These are phyloP conservation scores for Ophiostoma quercus DNA, from an alignment of 2,329 filamentous ascomycete genomes.

Conservation along the genomic window DNA sequence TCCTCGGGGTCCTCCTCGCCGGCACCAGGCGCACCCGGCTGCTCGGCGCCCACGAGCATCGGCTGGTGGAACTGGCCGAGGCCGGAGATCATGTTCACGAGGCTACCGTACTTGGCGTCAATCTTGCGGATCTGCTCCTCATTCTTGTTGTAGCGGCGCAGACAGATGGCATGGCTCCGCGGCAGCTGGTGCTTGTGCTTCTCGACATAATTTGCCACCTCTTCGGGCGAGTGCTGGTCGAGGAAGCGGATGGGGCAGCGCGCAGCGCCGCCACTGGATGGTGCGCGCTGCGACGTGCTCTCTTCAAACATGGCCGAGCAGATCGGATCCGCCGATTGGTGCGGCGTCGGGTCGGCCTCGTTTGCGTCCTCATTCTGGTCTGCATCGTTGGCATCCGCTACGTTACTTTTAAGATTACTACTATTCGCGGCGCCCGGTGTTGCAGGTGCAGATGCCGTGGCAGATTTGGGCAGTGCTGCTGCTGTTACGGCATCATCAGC, in stretches of 20 bases:
- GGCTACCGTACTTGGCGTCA: conserved; percentile 87
- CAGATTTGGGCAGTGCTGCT: too few species aligned
- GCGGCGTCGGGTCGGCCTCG: conserved; percentile 40
- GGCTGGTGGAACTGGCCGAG: conserved; percentile 82
- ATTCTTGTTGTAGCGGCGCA: conserved; percentile 82
- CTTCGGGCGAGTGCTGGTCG: conserved; percentile 86
- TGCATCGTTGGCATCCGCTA: neutral
- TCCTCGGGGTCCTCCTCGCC: conserved; percentile 11
- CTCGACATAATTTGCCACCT: conserved; percentile 89
- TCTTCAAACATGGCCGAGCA: conserved; percentile 61
- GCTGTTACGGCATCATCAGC: conserved; percentile 24
- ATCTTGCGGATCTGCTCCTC: conserved; percentile 79
- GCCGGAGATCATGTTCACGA: conserved; percentile 91
- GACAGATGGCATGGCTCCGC: conserved; percentile 86
- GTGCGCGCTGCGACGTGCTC: conserved; percentile 48
- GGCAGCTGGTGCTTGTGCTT: conserved; percentile 93
- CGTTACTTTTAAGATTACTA: conserved; percentile 10
- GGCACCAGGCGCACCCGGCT: conserved; percentile 27
- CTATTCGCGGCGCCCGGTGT: conserved; percentile 21
- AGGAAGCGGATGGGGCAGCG: conserved; percentile 89
- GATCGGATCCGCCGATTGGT: conserved; percentile 54
- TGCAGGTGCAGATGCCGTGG: conserved; percentile 20
- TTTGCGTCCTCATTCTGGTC: conserved; percentile 16
- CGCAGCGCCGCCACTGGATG: conserved; percentile 43
- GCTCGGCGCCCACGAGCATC: conserved; percentile 61